Percentiles rank a stretch among this genome's conserved stretches.
These are phyloP conservation scores for Penicillium canescens DNA, from an alignment of 495 filamentous ascomycete genomes.

Conservation along the genomic window DNA sequence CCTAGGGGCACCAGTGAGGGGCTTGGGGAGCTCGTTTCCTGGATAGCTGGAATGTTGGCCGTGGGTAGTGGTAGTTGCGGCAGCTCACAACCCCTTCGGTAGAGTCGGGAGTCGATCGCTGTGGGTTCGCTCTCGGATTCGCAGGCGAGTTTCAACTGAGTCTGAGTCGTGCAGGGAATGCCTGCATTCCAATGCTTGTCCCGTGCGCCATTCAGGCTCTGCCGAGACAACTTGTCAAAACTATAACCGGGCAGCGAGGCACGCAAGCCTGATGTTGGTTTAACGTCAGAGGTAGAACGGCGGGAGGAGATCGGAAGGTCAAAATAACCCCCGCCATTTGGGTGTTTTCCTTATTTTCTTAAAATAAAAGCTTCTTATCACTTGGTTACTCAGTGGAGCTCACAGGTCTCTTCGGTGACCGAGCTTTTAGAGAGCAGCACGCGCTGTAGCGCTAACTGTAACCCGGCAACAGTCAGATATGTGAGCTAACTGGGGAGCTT, in stretches of 20 bases:
- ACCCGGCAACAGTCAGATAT: conserved; percentile 33
- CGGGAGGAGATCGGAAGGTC: conserved; percentile 34
- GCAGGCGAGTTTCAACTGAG: conserved; percentile 32
- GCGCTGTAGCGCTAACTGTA: conserved; percentile 9
- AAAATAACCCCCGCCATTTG: conserved; percentile 46
- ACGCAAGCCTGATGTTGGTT: conserved; percentile 28
- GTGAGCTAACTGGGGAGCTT: conserved; percentile 11
- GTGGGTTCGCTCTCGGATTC: conserved; percentile 23
- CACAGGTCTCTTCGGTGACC: conserved; percentile 8
- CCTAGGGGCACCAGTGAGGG: conserved; percentile 27
- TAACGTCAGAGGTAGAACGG: conserved; percentile 32
- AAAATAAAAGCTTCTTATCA: background rate
- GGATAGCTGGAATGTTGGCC: conserved; percentile 42
- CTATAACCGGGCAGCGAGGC: conserved; percentile 28
- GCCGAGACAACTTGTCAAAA: conserved; percentile 11
- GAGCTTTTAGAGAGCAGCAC: background rate
- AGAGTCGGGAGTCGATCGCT: conserved; percentile 29
- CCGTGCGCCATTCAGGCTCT: conserved; percentile 25
- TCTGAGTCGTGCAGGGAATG: conserved; percentile 41
- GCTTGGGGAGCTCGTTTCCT: conserved; percentile 28
- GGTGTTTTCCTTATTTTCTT: conserved; percentile 3
- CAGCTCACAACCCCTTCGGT: conserved; percentile 33
- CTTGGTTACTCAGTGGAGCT: conserved; percentile 12
- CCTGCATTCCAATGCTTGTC: conserved; percentile 44
- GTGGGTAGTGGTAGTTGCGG: conserved; percentile 39